A percentile compares a stretch with the other conserved stretches of the same genome.
Evolutionary conservation across 257 asterid genomes (phyloP).

Genomic region (Solanum tarapatanum): DNA sequence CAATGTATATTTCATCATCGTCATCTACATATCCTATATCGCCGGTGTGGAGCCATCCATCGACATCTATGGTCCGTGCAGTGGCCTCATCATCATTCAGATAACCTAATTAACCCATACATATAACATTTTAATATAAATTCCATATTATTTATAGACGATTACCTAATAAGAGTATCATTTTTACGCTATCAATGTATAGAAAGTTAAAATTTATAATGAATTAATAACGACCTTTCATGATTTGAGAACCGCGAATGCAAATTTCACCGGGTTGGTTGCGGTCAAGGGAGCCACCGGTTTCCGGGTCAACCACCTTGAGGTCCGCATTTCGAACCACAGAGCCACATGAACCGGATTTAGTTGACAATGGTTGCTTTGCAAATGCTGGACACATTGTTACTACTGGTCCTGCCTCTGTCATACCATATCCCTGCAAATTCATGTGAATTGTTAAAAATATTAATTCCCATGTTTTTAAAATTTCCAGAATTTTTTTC

Average conservation of each 20-base stretch:
- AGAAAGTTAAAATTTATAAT: background rate
- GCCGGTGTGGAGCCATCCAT: slow-evolving; percentile 93
- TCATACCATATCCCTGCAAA: slow-evolving; percentile 84
- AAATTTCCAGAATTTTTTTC: background rate
- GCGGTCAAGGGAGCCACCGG: slow-evolving; percentile 69
- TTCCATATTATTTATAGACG: background rate
- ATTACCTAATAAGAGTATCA: background rate
- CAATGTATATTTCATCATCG: slow-evolving; percentile 33
- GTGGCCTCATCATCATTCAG: slow-evolving; percentile 73
- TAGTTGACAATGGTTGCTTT: slow-evolving; percentile 44
- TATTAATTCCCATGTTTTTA: background rate
- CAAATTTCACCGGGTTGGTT: slow-evolving; percentile 76
- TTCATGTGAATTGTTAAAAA: background rate
- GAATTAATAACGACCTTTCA: background rate
- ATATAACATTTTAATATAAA: background rate
- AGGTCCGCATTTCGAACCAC: slow-evolving; percentile 87
- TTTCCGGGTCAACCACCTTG: slow-evolving; percentile 69
- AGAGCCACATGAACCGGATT: slow-evolving; percentile 84
- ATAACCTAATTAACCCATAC: slow-evolving; percentile 26
- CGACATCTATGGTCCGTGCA: slow-evolving; percentile 72
- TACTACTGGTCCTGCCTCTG: slow-evolving; percentile 85
- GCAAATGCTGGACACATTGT: slow-evolving; percentile 75
- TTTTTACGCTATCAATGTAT: background rate
- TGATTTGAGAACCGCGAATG: slow-evolving; percentile 41
- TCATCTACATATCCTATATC: slow-evolving; percentile 54